These are phyloP conservation scores for Cadophora luteo-olivacea DNA, from an alignment of 2,329 filamentous ascomycete genomes.

Conservation along the genomic window DNA sequence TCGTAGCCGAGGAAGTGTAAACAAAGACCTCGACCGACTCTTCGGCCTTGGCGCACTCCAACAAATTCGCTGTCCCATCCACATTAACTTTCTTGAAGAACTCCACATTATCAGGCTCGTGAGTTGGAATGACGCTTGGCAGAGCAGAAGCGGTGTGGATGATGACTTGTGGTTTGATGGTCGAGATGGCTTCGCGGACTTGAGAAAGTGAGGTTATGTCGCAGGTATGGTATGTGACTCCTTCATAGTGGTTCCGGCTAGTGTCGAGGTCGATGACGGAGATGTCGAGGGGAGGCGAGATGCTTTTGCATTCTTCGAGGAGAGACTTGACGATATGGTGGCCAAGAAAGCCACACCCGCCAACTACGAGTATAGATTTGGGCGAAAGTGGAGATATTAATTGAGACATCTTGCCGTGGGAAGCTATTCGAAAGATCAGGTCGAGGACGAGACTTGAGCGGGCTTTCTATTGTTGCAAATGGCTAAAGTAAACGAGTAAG, in stretches of 20 bases:
- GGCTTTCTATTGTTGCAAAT: neutral
- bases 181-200: constrained; percentile 3
- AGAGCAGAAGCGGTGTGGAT: constrained; percentile 23
- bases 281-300: neutral
- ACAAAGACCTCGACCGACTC: neutral
- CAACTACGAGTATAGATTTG: constrained; percentile 13
- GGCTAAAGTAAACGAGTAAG: neutral
- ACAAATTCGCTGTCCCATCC: constrained; percentile 3
- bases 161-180: constrained; percentile 20
- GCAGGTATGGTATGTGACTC: constrained; percentile 5
- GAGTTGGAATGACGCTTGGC: neutral
- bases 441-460: neutral
- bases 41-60: constrained; percentile 7
- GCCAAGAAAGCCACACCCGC: constrained; percentile 25
- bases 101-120: constrained; percentile 2
- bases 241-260: neutral
- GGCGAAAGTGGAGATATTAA: neutral
- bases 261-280: constrained; percentile 18
- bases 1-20: constrained; percentile 17
- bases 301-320: neutral
- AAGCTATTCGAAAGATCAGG: no score
- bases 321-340: constrained; percentile 22
- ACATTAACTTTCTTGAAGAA: constrained; percentile 12
- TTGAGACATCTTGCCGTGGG: neutral
- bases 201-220: constrained; percentile 15